Evolutionary conservation across 495 filamentous ascomycete species (phyloP).

Genomic region (Tetracladium setigerum): DNA sequence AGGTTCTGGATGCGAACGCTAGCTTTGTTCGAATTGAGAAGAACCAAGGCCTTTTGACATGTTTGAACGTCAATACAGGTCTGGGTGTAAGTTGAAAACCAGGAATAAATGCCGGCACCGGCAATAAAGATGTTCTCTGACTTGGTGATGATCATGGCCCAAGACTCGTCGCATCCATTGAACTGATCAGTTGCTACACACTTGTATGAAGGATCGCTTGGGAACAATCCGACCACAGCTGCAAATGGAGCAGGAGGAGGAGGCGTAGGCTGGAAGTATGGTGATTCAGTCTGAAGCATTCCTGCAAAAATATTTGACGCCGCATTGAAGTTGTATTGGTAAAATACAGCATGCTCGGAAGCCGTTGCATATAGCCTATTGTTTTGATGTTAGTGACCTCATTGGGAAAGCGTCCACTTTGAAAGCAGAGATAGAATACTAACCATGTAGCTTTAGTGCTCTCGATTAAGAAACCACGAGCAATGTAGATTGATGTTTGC

Average conservation of each 20-base stretch:
- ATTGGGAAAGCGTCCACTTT: conserved; percentile 34
- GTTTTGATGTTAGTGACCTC: conserved; percentile 42
- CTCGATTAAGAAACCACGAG: conserved; percentile 29
- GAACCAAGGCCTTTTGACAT: conserved; percentile 17
- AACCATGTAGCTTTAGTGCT: conserved; percentile 48
- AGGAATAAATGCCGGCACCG: conserved; percentile 21
- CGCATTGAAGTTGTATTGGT: conserved; percentile 60
- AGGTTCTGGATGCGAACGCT: conserved; percentile 15
- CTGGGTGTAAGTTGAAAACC: conserved; percentile 16
- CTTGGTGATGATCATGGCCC: conserved; percentile 14
- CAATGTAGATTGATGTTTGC: conserved; percentile 1
- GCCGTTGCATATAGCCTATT: conserved; percentile 55
- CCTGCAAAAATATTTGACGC: conserved; percentile 58
- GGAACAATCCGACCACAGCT: conserved; percentile 14
- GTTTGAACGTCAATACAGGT: conserved; percentile 13
- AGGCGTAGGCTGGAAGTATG: conserved; percentile 69
- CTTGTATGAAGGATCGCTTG: conserved; percentile 13
- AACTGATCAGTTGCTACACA: conserved; percentile 23
- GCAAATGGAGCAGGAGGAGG: conserved; percentile 47
- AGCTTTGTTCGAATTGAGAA: neutral
- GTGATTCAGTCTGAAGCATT: conserved; percentile 63
- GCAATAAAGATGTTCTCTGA: conserved; percentile 17
- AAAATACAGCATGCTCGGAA: conserved; percentile 64
- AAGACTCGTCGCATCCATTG: conserved; percentile 15
- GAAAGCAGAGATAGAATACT: conserved; percentile 33